These are phyloP conservation scores for Coemansia sp. DNA, from an alignment of 192 early-diverging fungal species.

Conservation along the genomic window DNA sequence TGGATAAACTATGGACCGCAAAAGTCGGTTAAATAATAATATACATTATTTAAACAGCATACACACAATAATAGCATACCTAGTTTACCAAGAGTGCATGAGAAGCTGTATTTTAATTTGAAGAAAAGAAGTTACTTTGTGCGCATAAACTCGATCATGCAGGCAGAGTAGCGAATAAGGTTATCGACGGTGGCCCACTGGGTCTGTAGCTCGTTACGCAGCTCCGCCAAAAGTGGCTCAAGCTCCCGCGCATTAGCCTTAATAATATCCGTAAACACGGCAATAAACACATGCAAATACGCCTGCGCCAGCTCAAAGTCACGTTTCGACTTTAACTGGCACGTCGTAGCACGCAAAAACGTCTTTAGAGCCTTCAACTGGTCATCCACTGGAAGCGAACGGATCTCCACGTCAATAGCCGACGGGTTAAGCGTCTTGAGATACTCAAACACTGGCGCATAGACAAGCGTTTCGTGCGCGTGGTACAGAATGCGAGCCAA, in stretches of 20 bases:
- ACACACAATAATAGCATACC: no score
- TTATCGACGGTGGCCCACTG: slow-evolving; percentile 44
- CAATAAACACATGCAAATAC: slow-evolving; percentile 74
- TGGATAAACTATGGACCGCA: no score
- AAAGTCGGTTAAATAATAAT: no score
- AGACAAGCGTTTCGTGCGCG: slow-evolving; percentile 58
- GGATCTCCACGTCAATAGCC: slow-evolving; percentile 81
- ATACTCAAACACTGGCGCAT: slow-evolving; percentile 65
- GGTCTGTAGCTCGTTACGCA: slow-evolving; percentile 27
- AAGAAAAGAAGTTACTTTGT: no score
- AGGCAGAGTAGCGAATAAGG: slow-evolving; percentile 50
- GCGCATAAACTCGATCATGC: slow-evolving; percentile 54
- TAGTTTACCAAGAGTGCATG: no score
- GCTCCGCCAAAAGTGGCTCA: slow-evolving; percentile 47
- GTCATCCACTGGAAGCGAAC: slow-evolving; percentile 70
- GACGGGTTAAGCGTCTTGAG: slow-evolving; percentile 79
- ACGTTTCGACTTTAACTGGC: slow-evolving; percentile 60
- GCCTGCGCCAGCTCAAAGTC: slow-evolving; percentile 90
- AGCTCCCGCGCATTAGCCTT: slow-evolving; percentile 59
- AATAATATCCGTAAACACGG: slow-evolving; percentile 79
- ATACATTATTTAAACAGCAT: no score
- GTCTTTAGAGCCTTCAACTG: slow-evolving; percentile 60
- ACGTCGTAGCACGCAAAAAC: slow-evolving; percentile 68
- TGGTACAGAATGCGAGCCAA: slow-evolving; percentile 16
- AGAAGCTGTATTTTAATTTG: no score